Base-by-base conservation (phyloP, 208 protist genomes). In the Lotmaria passim region DNA sequence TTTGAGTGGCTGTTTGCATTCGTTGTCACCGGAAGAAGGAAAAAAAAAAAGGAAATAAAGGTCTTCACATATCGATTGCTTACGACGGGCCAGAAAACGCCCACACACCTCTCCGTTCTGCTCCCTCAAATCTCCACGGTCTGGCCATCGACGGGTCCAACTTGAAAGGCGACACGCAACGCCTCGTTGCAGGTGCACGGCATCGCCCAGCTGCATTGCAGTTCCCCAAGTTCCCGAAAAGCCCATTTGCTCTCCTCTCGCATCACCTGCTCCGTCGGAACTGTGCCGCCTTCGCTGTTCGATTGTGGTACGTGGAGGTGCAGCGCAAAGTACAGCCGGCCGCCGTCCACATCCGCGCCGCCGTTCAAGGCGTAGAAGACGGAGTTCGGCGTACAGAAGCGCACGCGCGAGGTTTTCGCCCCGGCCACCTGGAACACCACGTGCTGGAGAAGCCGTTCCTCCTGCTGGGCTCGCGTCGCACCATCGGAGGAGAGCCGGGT, bases 241-340 rank as follows among this genome's bases (percentile, higher is more conserved):
- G 86, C 86, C 65, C 66, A 77, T 28, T 46, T 23, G 15, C 67
- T 51, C 72, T 89, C 82, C 44, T 66, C 63, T 10, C 55, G 23
- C 53, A 63, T 58, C 26, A 60, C 53, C 3, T 51, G 43, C 46
- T 79, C 75, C 14, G 58, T 23, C 15, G 52, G 31, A 46, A 51
- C 26, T 0, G 30, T 43, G 0, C 56, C 26, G 33, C 34, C 68
- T 43, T 41, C 70, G 15, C 48, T 39, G 31, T 34, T 24, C 17
- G 33, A 44, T 17, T 69, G 14, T 51, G 56, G 41, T 23, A 75
- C 58, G 53, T 84, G 73, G 17, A 91, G 63, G 33, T 88, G 75
- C 21, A 95, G 63, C 38, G 69, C 79, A 79, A 92, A 95, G 79
- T 92, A 91, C 23, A 91, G 28, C 11, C 85, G 78, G n/a, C 83